These are phyloP conservation scores for Rosa multiflora DNA, from an alignment of 306 rosid genomes.

Conservation along the genomic window DNA sequence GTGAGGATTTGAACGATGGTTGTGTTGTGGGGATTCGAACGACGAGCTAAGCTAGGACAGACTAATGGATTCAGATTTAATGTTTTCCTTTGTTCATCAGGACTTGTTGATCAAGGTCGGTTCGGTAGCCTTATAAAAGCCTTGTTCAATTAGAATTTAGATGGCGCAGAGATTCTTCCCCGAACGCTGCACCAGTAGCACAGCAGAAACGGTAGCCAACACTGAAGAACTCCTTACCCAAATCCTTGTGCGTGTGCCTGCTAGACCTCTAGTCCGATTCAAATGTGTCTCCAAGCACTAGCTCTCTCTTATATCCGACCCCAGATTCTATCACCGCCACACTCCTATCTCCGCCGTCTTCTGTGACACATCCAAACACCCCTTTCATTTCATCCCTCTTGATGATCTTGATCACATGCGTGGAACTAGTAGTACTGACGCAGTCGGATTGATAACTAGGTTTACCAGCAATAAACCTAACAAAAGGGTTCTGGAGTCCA, in stretches of 20 bases:
- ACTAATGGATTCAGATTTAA: not conserved
- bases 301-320: not conserved
- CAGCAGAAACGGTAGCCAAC: not conserved
- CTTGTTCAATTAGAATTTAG: not conserved
- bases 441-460: too few relatives aligned
- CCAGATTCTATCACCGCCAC: not conserved
- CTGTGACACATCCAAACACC: not conserved
- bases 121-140: too few relatives aligned
- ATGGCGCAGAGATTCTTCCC: not conserved
- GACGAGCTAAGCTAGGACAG: not conserved
- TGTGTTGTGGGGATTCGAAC: not conserved
- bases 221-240: not conserved
- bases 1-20: too few relatives aligned
- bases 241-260: not conserved
- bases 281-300: not conserved
- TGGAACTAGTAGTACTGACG: not conserved
- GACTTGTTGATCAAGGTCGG: too few relatives aligned
- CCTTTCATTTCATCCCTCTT: not conserved
- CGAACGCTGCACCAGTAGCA: not conserved
- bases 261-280: not conserved
- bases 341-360: not conserved
- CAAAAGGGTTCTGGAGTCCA: too few relatives aligned
- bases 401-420: not conserved
- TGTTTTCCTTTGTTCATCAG: too few relatives aligned
- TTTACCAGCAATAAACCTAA: too few relatives aligned